Percentiles rank a stretch among this genome's conserved stretches.
phyloP scores from a whole-genome alignment of 129 eudicot genomes.

The Flaveria ramosissima region DNA sequence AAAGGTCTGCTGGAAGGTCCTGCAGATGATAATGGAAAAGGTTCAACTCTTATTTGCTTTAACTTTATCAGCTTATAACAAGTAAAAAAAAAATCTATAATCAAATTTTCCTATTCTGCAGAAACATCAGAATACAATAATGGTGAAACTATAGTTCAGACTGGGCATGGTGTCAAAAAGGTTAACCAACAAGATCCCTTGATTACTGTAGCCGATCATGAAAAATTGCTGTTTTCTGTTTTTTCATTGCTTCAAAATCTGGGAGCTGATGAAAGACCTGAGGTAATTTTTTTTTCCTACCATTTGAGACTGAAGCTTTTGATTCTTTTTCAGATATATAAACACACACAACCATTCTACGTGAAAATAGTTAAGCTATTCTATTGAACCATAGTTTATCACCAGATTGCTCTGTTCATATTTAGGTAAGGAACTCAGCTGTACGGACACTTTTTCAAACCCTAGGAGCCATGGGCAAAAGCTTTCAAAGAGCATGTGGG shows the following conservation, averaged over 20 bases:
- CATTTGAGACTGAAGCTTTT: constrained; percentile 9
- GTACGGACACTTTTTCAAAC: constrained; percentile 93
- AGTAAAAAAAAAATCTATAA: background rate
- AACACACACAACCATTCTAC: constrained; percentile 5
- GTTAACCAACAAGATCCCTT: constrained; percentile 41
- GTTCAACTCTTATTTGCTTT: constrained; percentile 37
- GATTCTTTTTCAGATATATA: background rate
- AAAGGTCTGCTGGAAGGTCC: constrained; percentile 54
- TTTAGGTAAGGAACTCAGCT: constrained; percentile 95
- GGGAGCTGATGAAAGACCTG: constrained; percentile 98
- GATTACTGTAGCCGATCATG: constrained; percentile 57
- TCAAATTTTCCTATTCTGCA: constrained; percentile 18
- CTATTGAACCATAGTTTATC: background rate
- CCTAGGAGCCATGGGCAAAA: constrained; percentile 99
- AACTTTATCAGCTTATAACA: constrained; percentile 7
- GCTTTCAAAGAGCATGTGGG: constrained; percentile 97
- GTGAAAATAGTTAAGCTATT: background rate
- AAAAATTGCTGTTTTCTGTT: constrained; percentile 68
- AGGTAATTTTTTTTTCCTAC: constrained; percentile 51
- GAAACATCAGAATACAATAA: constrained; percentile 41
- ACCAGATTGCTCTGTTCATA: constrained; percentile 12
- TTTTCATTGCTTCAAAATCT: constrained; percentile 82
- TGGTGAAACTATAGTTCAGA: constrained; percentile 41
- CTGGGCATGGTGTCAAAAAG: constrained; percentile 23
- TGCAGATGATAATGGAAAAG: constrained; percentile 51